These are phyloP conservation scores for Naegleria fowleri DNA, from an alignment of 208 protist genomes.

Conservation along the genomic window DNA sequence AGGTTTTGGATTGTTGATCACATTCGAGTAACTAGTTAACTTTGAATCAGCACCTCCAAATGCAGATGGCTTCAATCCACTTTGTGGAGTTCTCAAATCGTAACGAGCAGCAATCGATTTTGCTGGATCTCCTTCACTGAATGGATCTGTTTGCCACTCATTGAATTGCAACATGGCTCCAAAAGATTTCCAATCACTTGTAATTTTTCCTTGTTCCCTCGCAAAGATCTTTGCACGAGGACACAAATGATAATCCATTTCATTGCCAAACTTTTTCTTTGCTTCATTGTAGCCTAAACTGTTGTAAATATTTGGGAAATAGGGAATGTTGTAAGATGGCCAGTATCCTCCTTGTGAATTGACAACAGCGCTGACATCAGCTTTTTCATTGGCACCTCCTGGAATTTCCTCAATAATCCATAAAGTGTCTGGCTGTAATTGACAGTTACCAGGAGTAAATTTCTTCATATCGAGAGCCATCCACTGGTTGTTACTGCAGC, in stretches of 20 bases:
- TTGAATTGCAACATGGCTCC: constrained; percentile 57
- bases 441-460: constrained; percentile 23
- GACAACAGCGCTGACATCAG: constrained; percentile 42
- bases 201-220: constrained; percentile 1
- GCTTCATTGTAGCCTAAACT: constrained; percentile 34
- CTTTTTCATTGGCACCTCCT: constrained; percentile 26
- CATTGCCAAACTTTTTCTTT: background rate
- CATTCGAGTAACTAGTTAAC: background rate
- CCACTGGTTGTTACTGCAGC: constrained; percentile 48
- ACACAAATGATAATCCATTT: constrained; percentile 6
- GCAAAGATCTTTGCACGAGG: constrained; percentile 22
- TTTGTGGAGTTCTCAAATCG: constrained; percentile 38
- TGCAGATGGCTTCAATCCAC: background rate
- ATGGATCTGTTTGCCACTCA: constrained; percentile 58
- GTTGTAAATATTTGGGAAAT: constrained; percentile 39
- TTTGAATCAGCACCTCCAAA: constrained; percentile 21
- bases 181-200: background rate
- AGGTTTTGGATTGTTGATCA: background rate
- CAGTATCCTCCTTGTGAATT: constrained; percentile 37
- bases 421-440: constrained; percentile 28
- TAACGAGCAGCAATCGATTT: constrained; percentile 46
- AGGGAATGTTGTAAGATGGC: constrained; percentile 52
- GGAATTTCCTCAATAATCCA: constrained; percentile 51
- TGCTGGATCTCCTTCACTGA: constrained; percentile 41
- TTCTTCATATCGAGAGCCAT: constrained; percentile 47